A percentile compares a stretch with the other conserved stretches of the same genome.
Evolutionary conservation across 129 eudicot species (phyloP).

Genomic region (Rutidosis leptorrhynchoides): DNA sequence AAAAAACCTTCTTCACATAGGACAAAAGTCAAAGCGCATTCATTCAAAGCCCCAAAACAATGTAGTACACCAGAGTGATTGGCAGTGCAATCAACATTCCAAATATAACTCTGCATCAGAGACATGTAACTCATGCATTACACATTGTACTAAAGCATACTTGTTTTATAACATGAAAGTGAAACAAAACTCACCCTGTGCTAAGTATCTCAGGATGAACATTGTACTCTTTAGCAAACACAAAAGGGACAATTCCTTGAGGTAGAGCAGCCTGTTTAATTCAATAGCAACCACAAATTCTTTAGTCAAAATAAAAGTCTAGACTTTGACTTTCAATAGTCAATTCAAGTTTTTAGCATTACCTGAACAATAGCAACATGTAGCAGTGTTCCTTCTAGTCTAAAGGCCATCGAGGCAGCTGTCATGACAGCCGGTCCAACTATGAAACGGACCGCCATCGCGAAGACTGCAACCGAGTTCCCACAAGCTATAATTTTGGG

Average conservation of each 20-base stretch:
- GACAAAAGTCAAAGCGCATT: constrained; percentile 6
- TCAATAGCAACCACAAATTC: constrained; percentile 2
- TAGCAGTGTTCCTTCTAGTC: constrained; percentile 68
- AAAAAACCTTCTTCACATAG: constrained; percentile 28
- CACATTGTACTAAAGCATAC: constrained; percentile 17
- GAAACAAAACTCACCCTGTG: constrained; percentile 62
- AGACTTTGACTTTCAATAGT: constrained; percentile 8
- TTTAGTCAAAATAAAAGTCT: constrained; percentile 14
- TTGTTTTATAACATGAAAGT: too few relatives aligned
- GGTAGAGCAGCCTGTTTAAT: constrained; percentile 81
- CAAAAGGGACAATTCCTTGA: constrained; percentile 94
- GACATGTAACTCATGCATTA: constrained; percentile 27
- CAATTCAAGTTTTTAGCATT: neutral
- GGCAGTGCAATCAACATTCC: constrained; percentile 91
- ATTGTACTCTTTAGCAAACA: constrained; percentile 90
- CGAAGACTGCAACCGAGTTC: constrained; percentile 65
- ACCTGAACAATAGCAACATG: constrained; percentile 94
- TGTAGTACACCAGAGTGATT: constrained; percentile 80
- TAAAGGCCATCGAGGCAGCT: constrained; percentile 67
- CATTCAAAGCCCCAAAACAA: constrained; percentile 68
- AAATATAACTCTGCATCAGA: constrained; percentile 73
- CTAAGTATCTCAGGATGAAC: constrained; percentile 84
- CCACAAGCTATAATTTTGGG: constrained; percentile 94
- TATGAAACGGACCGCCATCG: constrained; percentile 70
- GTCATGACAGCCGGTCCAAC: constrained; percentile 92